Conservation (phyloP, 2,329 filamentous ascomycete species). For the Colletotrichum melonis region DNA sequence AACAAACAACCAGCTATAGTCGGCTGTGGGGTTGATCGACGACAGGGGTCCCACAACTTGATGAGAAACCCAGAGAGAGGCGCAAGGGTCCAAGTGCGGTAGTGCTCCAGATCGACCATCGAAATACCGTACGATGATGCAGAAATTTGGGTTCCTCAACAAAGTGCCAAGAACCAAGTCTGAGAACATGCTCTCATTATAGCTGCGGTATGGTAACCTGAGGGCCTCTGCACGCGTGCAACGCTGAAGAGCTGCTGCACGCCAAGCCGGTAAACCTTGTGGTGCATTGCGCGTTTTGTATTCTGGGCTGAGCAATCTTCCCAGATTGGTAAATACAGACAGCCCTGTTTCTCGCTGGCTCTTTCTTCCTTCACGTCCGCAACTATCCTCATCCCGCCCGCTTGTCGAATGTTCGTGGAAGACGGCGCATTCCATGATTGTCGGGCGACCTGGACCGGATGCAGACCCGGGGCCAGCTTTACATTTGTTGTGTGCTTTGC, state of each 20-base stretch:
- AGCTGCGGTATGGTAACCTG: background rate
- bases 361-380: background rate
- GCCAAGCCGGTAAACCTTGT: background rate
- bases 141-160: conserved; percentile 13
- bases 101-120: background rate
- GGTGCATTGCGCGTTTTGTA: background rate
- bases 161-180: conserved; percentile 3
- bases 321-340: background rate
- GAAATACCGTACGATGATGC: background rate
- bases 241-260: background rate
- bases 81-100: background rate
- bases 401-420: background rate
- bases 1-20: background rate
- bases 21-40: conserved; percentile 6
- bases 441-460: background rate
- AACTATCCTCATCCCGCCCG: background rate
- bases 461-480: background rate
- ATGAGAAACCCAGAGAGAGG: background rate
- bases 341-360: background rate
- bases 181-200: background rate
- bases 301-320: background rate
- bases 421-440: background rate
- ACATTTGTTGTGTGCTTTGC: background rate
- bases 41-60: background rate
- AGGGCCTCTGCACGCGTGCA: background rate